Evolutionary conservation across 306 rosid species (phyloP), one percentile per base, ranked within the genome.

Genomic region (Fagus sylvatica): DNA sequence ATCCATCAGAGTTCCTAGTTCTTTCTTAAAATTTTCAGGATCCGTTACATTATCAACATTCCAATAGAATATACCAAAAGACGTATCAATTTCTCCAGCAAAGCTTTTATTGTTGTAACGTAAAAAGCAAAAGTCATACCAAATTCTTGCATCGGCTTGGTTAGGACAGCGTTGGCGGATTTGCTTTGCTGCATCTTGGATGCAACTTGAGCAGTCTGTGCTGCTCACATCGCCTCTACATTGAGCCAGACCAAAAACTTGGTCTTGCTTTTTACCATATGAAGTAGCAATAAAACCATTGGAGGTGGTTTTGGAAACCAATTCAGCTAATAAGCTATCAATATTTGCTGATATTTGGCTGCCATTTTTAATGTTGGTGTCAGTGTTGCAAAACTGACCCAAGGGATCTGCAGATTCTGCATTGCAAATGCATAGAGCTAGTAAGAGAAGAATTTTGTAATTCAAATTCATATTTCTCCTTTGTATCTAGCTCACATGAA

Each of bases 61-160:
- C 36, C 16, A 66, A 76, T 83, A 89, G 56, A 84, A 70, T 76
- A 91, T 81, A 2, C 92, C 92, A 74, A 77, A 77, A 70, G 86
- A 86, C 36, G 93, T 86, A 51, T 91, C 91, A 19, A 85, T 86
- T 67, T 85, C 70, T 69, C 92, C 92, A 32, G 40, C 8, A 79
- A 88, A 89, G 43, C 69, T 85, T 83, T 78, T 75, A 71, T 69
- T 72, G 65, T 36, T 69, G 46, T 83, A 85, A 82, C 89, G 85
- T 36, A 91, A 53, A 54, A 89, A 87, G 86, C 93, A 91, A 54
- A 28, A 86, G 75, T 91, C 97, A 30, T 91, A 89, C 92, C 92
- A 87, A 28, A 91, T 88, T 19, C 91, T 84, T 42, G 90, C 87
- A 22, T 86, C 93, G 0, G 85, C 87, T 77, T 86, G 79, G 64